phyloP scores from a whole-genome alignment of 2,329 filamentous ascomycete species.

The Blastomyces gilchristii region DNA sequence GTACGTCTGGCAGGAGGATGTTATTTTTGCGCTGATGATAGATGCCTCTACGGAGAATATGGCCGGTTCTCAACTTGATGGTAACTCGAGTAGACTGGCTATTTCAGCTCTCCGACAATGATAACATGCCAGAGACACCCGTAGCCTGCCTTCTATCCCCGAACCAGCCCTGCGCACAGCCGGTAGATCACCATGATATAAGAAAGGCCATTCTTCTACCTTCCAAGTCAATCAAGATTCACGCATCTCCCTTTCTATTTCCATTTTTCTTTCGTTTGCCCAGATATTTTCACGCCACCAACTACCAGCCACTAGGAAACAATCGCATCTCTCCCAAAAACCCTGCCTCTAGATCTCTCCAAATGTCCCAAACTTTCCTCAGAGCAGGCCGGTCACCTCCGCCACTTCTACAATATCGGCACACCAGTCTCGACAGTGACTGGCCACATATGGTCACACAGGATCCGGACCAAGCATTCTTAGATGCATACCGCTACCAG shows the following conservation, averaged over 20 bases:
- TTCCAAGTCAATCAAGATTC: neutral
- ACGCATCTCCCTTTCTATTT: neutral
- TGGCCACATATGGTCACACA: constrained; percentile 17
- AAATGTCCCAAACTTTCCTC: neutral
- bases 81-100: neutral
- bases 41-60: neutral
- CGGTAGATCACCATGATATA: neutral
- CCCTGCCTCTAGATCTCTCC: neutral
- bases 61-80: neutral
- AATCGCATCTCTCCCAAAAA: neutral
- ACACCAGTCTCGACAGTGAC: neutral
- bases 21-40: neutral
- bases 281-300: neutral
- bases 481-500: constrained; percentile 28
- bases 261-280: neutral
- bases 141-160: no score
- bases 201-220: neutral
- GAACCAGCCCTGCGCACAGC: neutral
- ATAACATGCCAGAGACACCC: no score
- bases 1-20: neutral
- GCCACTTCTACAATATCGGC: neutral
- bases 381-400: neutral
- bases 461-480: constrained; percentile 32
- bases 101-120: neutral
- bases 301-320: neutral